These are phyloP conservation scores for Wilcoxina mikolae DNA, from an alignment of 495 filamentous ascomycete species.

Conservation along the genomic window DNA sequence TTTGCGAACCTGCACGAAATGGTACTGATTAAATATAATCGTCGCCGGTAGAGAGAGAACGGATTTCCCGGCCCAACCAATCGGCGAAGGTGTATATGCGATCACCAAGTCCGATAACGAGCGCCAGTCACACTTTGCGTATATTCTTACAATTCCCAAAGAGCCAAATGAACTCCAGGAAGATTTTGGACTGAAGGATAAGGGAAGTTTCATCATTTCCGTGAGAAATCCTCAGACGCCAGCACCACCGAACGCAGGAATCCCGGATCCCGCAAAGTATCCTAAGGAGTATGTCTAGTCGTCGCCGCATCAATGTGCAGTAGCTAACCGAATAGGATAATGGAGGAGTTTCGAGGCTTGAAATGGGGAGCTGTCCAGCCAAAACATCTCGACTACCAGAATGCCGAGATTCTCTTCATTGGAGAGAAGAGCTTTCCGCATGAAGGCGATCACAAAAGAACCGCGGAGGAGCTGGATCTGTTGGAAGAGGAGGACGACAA, in stretches of 20 bases:
- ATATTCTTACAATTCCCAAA: constrained; percentile 64
- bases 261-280: constrained; percentile 57
- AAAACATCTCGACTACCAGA: constrained; percentile 61
- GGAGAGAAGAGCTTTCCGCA: constrained; percentile 38
- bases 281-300: constrained; percentile 47
- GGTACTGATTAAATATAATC: no score
- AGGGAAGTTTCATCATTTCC: constrained; percentile 64
- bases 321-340: constrained; percentile 34
- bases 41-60: constrained; percentile 52
- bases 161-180: constrained; percentile 52
- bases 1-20: not conserved
- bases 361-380: constrained; percentile 63
- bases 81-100: constrained; percentile 78
- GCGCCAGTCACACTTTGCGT: constrained; percentile 59
- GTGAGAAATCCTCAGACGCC: constrained; percentile 65
- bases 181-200: constrained; percentile 54
- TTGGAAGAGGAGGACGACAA: constrained; percentile 21
- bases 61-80: constrained; percentile 52
- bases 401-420: constrained; percentile 69
- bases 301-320: not conserved
- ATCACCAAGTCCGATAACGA: constrained; percentile 49
- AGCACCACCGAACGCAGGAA: constrained; percentile 45
- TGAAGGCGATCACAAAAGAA: constrained; percentile 13
- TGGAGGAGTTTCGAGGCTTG: constrained; percentile 56
- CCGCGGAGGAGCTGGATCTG: constrained; percentile 16